Evolutionary conservation across 495 filamentous ascomycete species (phyloP).

Genomic region (Xylaria palmicola): DNA sequence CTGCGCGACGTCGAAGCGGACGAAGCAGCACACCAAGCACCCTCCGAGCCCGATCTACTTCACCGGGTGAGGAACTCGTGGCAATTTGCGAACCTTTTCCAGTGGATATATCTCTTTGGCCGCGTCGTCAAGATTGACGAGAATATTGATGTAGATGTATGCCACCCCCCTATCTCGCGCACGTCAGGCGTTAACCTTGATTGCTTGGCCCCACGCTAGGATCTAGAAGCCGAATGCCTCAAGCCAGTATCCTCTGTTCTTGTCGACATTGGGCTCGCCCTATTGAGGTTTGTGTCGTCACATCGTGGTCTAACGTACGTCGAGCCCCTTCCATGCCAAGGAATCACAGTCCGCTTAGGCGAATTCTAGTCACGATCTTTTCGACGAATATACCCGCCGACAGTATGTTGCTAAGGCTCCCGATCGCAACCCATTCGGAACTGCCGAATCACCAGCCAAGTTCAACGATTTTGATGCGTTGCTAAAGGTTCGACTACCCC

Average conservation of each 20-base stretch:
- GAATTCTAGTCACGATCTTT: constrained; percentile 68
- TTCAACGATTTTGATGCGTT: constrained; percentile 83
- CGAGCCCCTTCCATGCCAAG: neutral
- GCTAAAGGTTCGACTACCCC: constrained; percentile 54
- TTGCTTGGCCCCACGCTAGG: constrained; percentile 50
- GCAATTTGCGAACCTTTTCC: constrained; percentile 93
- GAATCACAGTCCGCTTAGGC: constrained; percentile 17
- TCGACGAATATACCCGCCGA: constrained; percentile 90
- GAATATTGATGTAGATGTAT: constrained; percentile 80
- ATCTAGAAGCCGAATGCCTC: constrained; percentile 84
- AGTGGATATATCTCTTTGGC: constrained; percentile 89
- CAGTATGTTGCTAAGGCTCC: constrained; percentile 86
- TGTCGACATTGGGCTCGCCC: constrained; percentile 76
- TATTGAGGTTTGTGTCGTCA: constrained; percentile 91
- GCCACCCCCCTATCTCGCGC: constrained; percentile 19
- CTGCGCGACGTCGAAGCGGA: constrained; percentile 64
- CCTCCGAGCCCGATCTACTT: constrained; percentile 56
- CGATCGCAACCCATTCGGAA: constrained; percentile 79
- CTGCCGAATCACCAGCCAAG: constrained; percentile 65
- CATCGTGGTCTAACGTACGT: constrained; percentile 87
- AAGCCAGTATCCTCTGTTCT: constrained; percentile 74
- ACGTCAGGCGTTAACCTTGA: constrained; percentile 19
- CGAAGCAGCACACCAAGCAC: constrained; percentile 35
- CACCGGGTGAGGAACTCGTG: constrained; percentile 79
- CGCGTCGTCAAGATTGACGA: constrained; percentile 85